phyloP scores from a whole-genome alignment of 768 basidiomycete species.

The Calocera viscosa region DNA sequence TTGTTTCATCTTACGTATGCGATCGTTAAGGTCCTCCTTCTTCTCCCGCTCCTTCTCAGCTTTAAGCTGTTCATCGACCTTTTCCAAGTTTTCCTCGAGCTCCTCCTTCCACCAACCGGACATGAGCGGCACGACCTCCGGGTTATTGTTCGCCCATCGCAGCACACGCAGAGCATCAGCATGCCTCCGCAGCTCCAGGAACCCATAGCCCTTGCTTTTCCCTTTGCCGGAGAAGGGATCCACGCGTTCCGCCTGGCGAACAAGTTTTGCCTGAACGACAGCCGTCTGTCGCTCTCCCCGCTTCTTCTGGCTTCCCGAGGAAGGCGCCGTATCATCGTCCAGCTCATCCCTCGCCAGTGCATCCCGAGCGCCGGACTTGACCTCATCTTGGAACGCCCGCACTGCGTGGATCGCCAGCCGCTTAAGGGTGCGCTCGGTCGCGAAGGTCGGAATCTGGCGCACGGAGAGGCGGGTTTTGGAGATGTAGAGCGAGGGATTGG shows the following conservation, averaged over 20 bases:
- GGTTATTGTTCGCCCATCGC: conserved; percentile 90
- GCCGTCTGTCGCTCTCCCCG: conserved; percentile 32
- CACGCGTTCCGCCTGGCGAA: conserved; percentile 77
- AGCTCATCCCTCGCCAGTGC: conserved; percentile 63
- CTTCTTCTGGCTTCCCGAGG: conserved; percentile 23
- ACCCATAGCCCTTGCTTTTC: conserved; percentile 87
- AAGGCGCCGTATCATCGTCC: conserved; percentile 31
- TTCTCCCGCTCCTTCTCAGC: conserved; percentile 41
- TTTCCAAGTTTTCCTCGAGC: conserved; percentile 36
- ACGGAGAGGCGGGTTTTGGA: conserved; percentile 89
- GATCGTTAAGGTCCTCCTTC: conserved; percentile 47
- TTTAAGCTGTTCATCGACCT: conserved; percentile 24
- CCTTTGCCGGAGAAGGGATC: conserved; percentile 80
- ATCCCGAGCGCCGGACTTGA: conserved; percentile 46
- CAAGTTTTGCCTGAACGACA: conserved; percentile 85
- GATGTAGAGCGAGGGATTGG: conserved; percentile 88
- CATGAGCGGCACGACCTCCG: conserved; percentile 49
- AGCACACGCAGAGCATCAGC: conserved; percentile 82
- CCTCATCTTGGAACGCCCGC: conserved; percentile 67
- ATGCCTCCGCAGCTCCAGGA: conserved; percentile 79
- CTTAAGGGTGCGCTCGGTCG: conserved; percentile 79
- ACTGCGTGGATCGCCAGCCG: conserved; percentile 73
- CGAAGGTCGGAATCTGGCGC: conserved; percentile 83
- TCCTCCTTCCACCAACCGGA: conserved; percentile 81
- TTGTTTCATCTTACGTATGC: conserved; percentile 30